phyloP scores from a whole-genome alignment of 768 basidiomycete species.

The Chlorophyllum brunneum region DNA sequence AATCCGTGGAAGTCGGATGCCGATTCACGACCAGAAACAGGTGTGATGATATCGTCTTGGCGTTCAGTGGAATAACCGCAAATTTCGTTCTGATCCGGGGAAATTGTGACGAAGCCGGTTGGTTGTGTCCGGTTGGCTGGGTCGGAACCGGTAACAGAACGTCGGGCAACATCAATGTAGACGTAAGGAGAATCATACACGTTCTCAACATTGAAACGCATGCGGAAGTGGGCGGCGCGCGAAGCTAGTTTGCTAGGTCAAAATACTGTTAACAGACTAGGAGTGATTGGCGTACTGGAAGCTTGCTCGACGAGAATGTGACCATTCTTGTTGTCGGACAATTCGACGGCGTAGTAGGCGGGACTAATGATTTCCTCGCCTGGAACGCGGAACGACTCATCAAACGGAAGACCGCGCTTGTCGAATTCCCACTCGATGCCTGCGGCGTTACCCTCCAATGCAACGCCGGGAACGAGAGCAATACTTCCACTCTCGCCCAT shows the following conservation, averaged over 20 bases:
- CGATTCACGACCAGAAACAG: slow-evolving; percentile 35
- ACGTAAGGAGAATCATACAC: slow-evolving; percentile 45
- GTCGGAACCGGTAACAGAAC: slow-evolving; percentile 54
- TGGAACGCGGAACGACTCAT: slow-evolving; percentile 24
- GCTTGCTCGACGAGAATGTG: slow-evolving; percentile 54
- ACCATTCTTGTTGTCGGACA: slow-evolving; percentile 51
- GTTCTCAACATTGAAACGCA: slow-evolving; percentile 46
- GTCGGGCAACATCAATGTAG: slow-evolving; percentile 63
- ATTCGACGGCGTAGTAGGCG: slow-evolving; percentile 54
- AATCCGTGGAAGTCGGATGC: slow-evolving; percentile 46
- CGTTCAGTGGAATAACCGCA: slow-evolving; percentile 16
- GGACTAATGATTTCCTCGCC: slow-evolving; percentile 51
- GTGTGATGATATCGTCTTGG: slow-evolving; percentile 47
- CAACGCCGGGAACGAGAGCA: slow-evolving; percentile 54
- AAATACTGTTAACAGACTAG: neutral
- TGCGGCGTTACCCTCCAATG: slow-evolving; percentile 13
- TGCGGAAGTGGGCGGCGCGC: slow-evolving; percentile 69
- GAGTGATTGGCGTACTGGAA: slow-evolving; percentile 43
- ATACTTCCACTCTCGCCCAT: slow-evolving; percentile 78
- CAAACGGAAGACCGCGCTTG: slow-evolving; percentile 45
- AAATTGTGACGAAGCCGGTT: slow-evolving; percentile 45
- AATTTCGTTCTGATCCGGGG: slow-evolving; percentile 37
- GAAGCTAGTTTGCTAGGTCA: slow-evolving; percentile 44
- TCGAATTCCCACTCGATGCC: slow-evolving; percentile 51
- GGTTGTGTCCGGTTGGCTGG: slow-evolving; percentile 49